These are phyloP conservation scores for Macadamia integrifolia DNA, from an alignment of 164 flowering plant genomes.

Conservation along the genomic window DNA sequence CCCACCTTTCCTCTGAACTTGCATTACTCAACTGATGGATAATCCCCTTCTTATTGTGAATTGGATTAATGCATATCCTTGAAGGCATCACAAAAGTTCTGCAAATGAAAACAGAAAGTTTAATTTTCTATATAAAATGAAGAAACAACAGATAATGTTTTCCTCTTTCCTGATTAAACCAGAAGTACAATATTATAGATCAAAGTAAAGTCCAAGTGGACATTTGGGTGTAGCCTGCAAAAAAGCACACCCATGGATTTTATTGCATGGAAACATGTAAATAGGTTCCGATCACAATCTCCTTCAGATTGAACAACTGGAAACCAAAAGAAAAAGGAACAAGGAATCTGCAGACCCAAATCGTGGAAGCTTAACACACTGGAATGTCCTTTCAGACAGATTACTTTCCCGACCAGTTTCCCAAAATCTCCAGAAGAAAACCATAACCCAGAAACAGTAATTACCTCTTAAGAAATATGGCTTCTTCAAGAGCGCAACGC, in stretches of 20 bases:
- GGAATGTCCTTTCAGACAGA: not conserved
- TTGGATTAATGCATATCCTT: slow-evolving; percentile 88
- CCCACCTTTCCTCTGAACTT: slow-evolving; percentile 65
- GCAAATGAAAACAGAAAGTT: slow-evolving; percentile 17
- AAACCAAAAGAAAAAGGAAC: not conserved
- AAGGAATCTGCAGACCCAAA: not conserved
- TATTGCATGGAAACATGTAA: too few species aligned
- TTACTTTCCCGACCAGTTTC: not conserved
- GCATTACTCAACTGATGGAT: slow-evolving; percentile 48
- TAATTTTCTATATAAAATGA: not conserved
- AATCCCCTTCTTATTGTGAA: slow-evolving; percentile 86
- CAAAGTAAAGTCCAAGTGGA: too few species aligned
- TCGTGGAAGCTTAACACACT: not conserved
- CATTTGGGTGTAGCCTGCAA: too few species aligned
- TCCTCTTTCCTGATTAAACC: too few species aligned
- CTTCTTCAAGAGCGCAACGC: slow-evolving; percentile 97
- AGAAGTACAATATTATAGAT: too few species aligned
- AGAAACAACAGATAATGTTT: too few species aligned
- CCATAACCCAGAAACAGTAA: not conserved
- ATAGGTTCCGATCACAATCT: not conserved
- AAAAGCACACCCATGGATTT: too few species aligned
- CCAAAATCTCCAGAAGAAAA: not conserved
- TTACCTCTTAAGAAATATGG: slow-evolving; percentile 78
- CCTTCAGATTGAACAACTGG: not conserved
- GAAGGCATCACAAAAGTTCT: slow-evolving; percentile 98